A percentile compares a stretch with the other conserved stretches of the same genome.
Conservation (phyloP, 176 grass and related monocot species). For the Themeda triandra region DNA sequence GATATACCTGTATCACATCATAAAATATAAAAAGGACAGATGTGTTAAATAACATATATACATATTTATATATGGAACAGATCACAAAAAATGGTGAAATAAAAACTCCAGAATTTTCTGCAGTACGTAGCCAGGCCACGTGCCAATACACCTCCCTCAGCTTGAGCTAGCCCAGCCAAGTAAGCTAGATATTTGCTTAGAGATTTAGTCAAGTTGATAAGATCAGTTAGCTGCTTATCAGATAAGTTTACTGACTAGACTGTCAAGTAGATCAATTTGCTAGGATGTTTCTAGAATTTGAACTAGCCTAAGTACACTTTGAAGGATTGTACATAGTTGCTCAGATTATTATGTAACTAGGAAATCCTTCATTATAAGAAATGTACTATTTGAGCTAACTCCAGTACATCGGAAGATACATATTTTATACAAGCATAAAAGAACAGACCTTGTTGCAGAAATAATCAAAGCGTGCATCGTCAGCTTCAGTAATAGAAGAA, state of each 20-base stretch:
- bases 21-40: conserved; percentile 6
- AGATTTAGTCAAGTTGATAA: neutral
- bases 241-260: neutral
- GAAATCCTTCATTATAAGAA: conserved; percentile 8
- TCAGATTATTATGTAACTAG: neutral
- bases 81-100: neutral
- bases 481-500: conserved; percentile 63
- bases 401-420: neutral
- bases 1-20: conserved; percentile 62
- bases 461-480: conserved; percentile 75
- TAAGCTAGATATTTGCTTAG: neutral
- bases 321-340: neutral
- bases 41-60: conserved; percentile 1
- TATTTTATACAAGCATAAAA: conserved; percentile 18
- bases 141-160: neutral
- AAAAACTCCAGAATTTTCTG: conserved; percentile 9
- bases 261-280: neutral
- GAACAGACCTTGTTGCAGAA: conserved; percentile 79
- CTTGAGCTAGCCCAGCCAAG: neutral
- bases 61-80: neutral
- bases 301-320: neutral
- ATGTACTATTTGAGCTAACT: neutral
- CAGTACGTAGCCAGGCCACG: neutral
- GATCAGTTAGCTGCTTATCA: neutral
- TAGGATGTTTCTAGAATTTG: neutral